Conservation (phyloP, 2,329 filamentous ascomycete genomes). For the Dichotomopilus funicola region DNA sequence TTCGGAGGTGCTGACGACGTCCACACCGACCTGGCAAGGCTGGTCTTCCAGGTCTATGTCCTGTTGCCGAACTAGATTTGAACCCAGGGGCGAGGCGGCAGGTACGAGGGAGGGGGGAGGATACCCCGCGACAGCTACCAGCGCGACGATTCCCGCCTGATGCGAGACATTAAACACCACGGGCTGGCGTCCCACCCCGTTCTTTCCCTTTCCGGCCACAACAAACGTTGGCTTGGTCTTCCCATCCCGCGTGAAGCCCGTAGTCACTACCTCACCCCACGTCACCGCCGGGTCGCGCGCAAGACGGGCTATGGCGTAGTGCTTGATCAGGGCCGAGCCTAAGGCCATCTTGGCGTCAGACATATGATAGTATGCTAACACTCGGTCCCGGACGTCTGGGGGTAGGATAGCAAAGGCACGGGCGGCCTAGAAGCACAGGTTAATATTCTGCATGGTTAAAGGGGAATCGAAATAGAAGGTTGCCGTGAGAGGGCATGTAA, state of each 20-base stretch:
- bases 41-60: not conserved
- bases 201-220: slow-evolving; percentile 38
- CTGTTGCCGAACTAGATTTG: not conserved
- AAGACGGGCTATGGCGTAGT: slow-evolving; percentile 56
- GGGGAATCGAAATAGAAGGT: no score
- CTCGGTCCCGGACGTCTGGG: no score
- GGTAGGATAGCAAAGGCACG: no score
- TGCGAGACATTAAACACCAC: slow-evolving; percentile 72
- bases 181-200: slow-evolving; percentile 29
- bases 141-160: slow-evolving; percentile 66
- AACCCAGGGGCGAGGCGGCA: not conserved
- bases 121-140: slow-evolving; percentile 48
- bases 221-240: slow-evolving; percentile 47
- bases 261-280: not conserved
- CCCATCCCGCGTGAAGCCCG: slow-evolving; percentile 33
- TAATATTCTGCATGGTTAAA: no score
- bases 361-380: no score
- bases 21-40: slow-evolving; percentile 54
- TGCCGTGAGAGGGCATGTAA: no score
- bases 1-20: slow-evolving; percentile 71
- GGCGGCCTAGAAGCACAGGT: no score
- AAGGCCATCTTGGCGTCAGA: slow-evolving; percentile 67
- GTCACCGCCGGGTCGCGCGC: slow-evolving; percentile 28
- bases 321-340: slow-evolving; percentile 67
- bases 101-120: slow-evolving; percentile 29